Evolutionary conservation across 306 rosid species (phyloP).

Genomic region (Rubus parviflorus): DNA sequence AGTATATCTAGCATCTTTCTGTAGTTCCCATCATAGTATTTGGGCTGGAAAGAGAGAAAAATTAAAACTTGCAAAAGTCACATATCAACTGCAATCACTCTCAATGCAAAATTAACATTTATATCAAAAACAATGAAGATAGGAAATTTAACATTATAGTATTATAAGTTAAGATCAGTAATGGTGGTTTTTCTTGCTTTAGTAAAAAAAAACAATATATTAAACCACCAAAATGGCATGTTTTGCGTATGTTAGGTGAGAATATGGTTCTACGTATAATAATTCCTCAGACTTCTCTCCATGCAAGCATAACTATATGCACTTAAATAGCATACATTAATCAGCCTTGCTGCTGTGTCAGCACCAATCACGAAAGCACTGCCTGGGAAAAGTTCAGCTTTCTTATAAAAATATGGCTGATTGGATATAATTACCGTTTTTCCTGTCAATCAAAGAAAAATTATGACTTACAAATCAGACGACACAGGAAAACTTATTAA

Average conservation of each 20-base stretch:
- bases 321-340: slow-evolving; percentile 54
- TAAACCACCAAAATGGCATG: not conserved
- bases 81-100: not conserved
- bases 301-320: not conserved
- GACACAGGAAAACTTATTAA: not conserved
- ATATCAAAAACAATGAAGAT: not conserved
- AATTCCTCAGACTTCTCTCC: not conserved
- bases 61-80: not conserved
- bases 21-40: slow-evolving; percentile 78
- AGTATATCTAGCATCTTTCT: slow-evolving; percentile 74
- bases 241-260: not conserved
- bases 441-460: slow-evolving; percentile 56
- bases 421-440: slow-evolving; percentile 78
- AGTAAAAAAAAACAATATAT: too few species aligned
- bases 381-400: slow-evolving; percentile 90
- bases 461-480: slow-evolving; percentile 21
- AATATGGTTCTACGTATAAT: not conserved
- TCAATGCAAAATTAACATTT: not conserved
- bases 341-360: slow-evolving; percentile 85
- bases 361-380: slow-evolving; percentile 93
- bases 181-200: too few species aligned
- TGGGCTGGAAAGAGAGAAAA: slow-evolving; percentile 59
- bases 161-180: too few species aligned
- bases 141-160: not conserved
- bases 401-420: slow-evolving; percentile 84